Percentiles rank a stretch among this genome's conserved stretches.
phyloP scores from a whole-genome alignment of 306 rosid genomes.

The Quercus dentata region DNA sequence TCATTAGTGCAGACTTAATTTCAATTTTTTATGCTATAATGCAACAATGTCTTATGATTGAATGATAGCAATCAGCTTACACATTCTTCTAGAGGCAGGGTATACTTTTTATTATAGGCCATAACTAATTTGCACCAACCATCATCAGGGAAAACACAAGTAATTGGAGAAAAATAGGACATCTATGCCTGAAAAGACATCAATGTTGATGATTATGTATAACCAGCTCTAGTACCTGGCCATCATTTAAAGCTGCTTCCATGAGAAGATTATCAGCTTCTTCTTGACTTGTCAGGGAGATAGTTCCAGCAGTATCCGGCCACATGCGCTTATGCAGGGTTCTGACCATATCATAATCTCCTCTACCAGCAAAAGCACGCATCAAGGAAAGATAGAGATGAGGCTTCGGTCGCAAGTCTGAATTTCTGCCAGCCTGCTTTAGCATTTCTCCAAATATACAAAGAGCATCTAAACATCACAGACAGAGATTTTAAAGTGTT shows the following conservation, averaged over 20 bases:
- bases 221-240: conserved; percentile 46
- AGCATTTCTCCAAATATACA: conserved; percentile 79
- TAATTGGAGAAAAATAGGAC: neutral
- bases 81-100: neutral
- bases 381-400: conserved; percentile 87
- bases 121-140: neutral
- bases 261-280: conserved; percentile 89
- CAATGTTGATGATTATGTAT: neutral
- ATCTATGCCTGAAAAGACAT: neutral
- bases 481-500: neutral
- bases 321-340: conserved; percentile 60
- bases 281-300: conserved; percentile 47
- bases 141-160: neutral
- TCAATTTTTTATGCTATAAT: neutral
- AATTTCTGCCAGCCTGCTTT: conserved; percentile 58
- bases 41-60: neutral
- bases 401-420: conserved; percentile 73
- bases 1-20: neutral
- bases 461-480: conserved; percentile 52
- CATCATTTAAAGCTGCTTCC: conserved; percentile 75
- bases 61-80: neutral
- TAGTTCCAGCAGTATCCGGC: conserved; percentile 69
- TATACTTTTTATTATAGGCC: neutral
- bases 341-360: conserved; percentile 63
- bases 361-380: conserved; percentile 63